Conservation (phyloP, 441 rosid species). For the Viola pubescens region DNA sequence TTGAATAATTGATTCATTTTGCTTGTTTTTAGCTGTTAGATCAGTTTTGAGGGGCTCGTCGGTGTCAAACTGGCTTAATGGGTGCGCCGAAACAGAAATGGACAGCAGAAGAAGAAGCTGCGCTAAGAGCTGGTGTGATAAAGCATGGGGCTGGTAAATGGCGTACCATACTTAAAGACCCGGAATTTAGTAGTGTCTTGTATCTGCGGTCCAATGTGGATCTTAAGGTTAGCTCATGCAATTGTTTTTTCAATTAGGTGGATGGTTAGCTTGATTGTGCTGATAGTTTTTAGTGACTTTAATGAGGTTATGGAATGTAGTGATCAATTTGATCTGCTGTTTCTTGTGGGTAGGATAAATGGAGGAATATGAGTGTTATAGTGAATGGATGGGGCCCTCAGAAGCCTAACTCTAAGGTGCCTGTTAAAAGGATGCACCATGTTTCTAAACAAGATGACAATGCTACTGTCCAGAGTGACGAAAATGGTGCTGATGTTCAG, state of each 20-base stretch:
- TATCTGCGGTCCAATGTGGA: slow-evolving; percentile 89
- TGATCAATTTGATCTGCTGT: slow-evolving; percentile 8
- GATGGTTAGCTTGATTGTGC: too few relatives aligned
- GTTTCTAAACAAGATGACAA: slow-evolving; percentile 52
- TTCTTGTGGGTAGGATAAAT: slow-evolving; percentile 58
- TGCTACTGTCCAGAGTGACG: slow-evolving; percentile 51
- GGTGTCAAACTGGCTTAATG: slow-evolving; percentile 31
- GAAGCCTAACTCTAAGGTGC: slow-evolving; percentile 55
- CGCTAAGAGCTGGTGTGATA: slow-evolving; percentile 78
- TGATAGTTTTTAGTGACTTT: neutral
- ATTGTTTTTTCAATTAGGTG: slow-evolving; percentile 7
- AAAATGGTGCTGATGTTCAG: slow-evolving; percentile 55
- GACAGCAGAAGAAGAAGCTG: slow-evolving; percentile 96
- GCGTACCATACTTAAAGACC: slow-evolving; percentile 95
- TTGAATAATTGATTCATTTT: neutral
- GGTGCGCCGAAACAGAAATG: slow-evolving; percentile 99
- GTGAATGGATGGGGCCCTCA: slow-evolving; percentile 88
- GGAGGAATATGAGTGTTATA: slow-evolving; percentile 98
- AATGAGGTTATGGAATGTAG: neutral
- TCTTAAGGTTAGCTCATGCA: slow-evolving; percentile 58
- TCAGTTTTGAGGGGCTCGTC: neutral
- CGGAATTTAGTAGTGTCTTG: slow-evolving; percentile 69
- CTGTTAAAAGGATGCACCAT: slow-evolving; percentile 50
- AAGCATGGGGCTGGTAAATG: slow-evolving; percentile 98
- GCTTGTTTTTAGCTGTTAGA: neutral